Evolutionary conservation across 169 alveolate genomes (phyloP), one percentile per base, ranked within the genome.

Genomic region (Eimeria maxima): DNA sequence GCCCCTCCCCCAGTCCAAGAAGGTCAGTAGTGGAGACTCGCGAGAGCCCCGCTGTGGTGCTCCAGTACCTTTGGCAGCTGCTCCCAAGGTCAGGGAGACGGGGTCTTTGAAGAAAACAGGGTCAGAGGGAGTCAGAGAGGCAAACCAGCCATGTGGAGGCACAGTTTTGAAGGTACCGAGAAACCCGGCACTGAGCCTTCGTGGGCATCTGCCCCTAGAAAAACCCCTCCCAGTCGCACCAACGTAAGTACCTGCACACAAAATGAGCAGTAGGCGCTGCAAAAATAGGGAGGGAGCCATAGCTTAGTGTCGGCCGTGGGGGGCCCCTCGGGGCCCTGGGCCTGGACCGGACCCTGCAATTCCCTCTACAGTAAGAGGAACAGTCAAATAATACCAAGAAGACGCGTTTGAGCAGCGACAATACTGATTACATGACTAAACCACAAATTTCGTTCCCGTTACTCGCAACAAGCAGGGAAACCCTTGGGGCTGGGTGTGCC

Each of bases 1-100:
- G 74, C 92, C 78, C 78, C 78, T 84, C 20, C 92, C 92, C 92
- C 92, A 84, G 78, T 84, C 92, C 20, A 84, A 55, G 55, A 84
- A 84, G 22, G 55, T 84, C 57, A 84, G 29, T 47, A 53, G 50
- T 16, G 74, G 74, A 20, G 57, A 8, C 86, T 42, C 60, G 14
- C 38, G 10, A 33, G 60, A 74, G 33, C 10, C 57, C 33, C 38
- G 38, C 38, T 42, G 57, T 20, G 27, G 38, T 7, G 33, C 57
- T 16, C 86, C 86, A 22, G 60, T 8, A 10, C 22, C 86, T 3
- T 16, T 42, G 63, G 63, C 29, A 7, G 57, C 57, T 6, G 60
- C 27, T 38, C 33, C 57, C 29, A 14, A 6, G 33, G 24, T 2
- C 42, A 38, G 10, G 16, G 86, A 74, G 18, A 7, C 53, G 11